Conservation (phyloP, 805 yeast species). For the Nakazawaea ambrosiae region DNA sequence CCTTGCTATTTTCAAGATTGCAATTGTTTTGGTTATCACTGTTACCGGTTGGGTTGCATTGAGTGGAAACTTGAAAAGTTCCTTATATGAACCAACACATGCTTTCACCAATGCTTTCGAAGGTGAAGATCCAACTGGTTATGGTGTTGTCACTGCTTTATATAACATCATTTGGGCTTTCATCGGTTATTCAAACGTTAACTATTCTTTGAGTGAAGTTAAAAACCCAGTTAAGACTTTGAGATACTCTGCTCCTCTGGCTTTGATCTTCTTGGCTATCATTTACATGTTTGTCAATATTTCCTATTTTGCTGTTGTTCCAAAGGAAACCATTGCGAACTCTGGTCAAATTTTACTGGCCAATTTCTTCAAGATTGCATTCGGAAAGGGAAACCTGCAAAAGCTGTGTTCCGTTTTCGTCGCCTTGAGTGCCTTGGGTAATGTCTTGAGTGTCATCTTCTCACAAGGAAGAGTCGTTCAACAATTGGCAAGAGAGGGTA, state of each 20-base stretch:
- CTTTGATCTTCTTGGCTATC: conserved; percentile 52
- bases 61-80: conserved; percentile 56
- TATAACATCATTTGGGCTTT: conserved; percentile 83
- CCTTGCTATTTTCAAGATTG: conserved; percentile 67
- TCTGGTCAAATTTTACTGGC: conserved; percentile 75
- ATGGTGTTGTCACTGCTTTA: conserved; percentile 65
- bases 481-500: conserved; percentile 77
- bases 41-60: conserved; percentile 81
- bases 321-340: conserved; percentile 47
- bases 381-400: conserved; percentile 55
- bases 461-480: conserved; percentile 79
- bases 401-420: conserved; percentile 74
- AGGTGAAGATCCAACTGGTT: conserved; percentile 33
- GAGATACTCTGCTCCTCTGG: conserved; percentile 68
- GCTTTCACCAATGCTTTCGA: conserved; percentile 31
- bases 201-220: conserved; percentile 76
- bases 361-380: conserved; percentile 63
- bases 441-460: conserved; percentile 72
- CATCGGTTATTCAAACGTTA: conserved; percentile 77
- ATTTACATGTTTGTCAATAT: conserved; percentile 72
- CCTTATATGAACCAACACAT: conserved; percentile 37
- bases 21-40: conserved; percentile 61
- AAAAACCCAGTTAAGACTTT: conserved; percentile 66
- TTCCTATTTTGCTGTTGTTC: conserved; percentile 79
- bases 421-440: conserved; percentile 76